These are phyloP conservation scores for Fusarium nodosum DNA, from an alignment of 2,329 filamentous ascomycete species.

Conservation along the genomic window DNA sequence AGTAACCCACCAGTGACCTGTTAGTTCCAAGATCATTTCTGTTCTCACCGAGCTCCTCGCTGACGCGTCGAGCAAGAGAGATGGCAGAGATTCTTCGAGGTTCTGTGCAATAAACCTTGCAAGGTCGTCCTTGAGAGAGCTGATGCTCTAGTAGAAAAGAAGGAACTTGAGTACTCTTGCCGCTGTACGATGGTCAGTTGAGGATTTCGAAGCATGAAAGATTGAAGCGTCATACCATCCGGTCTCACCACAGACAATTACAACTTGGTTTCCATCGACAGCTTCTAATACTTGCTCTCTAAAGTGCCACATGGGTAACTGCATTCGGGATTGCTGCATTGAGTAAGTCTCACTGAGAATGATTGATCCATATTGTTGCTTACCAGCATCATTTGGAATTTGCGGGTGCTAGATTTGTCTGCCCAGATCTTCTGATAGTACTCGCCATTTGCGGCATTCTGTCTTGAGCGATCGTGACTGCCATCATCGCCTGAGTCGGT, in stretches of 20 bases:
- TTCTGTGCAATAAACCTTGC: slow-evolving; percentile 96
- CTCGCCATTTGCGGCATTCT: slow-evolving; percentile 58
- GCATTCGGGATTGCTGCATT: slow-evolving; percentile 72
- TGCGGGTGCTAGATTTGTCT: slow-evolving; percentile 67
- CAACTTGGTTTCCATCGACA: slow-evolving; percentile 84
- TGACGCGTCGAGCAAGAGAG: slow-evolving; percentile 91
- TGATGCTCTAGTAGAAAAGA: slow-evolving; percentile 93
- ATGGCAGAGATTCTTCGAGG: slow-evolving; percentile 96
- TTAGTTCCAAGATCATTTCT: slow-evolving; percentile 84
- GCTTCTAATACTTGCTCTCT: slow-evolving; percentile 81
- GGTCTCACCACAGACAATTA: slow-evolving; percentile 96
- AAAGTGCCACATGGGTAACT: slow-evolving; percentile 91
- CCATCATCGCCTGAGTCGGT: slow-evolving; percentile 65
- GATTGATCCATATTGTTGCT: slow-evolving; percentile 44
- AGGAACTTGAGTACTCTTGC: slow-evolving; percentile 98
- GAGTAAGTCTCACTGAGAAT: slow-evolving; percentile 26
- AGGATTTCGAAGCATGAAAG: neutral
- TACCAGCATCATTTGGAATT: slow-evolving; percentile 84
- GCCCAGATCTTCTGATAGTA: slow-evolving; percentile 71
- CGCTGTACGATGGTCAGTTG: slow-evolving; percentile 61
- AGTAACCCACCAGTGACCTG: slow-evolving; percentile 91
- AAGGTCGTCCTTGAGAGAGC: slow-evolving; percentile 81
- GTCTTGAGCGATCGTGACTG: slow-evolving; percentile 60
- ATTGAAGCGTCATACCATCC: slow-evolving; percentile 72
- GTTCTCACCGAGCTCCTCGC: slow-evolving; percentile 91